Evolutionary conservation across 2,329 filamentous ascomycete species (phyloP).

Genomic region (Alternaria longipes): DNA sequence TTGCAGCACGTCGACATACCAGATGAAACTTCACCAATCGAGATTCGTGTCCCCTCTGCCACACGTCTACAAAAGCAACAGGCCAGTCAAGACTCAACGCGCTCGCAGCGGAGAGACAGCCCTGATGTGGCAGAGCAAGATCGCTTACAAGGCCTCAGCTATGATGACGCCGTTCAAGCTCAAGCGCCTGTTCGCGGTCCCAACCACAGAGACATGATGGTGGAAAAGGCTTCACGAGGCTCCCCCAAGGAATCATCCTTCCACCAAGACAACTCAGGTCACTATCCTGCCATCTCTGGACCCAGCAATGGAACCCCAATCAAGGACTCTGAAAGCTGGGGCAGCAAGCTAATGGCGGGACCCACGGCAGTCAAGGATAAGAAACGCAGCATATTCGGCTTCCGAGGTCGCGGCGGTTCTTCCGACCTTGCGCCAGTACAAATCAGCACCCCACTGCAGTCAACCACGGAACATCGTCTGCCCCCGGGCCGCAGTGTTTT

Average conservation of each 20-base stretch:
- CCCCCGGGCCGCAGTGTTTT: conserved; percentile 72
- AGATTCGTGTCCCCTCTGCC: conserved; percentile 55
- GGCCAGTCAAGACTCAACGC: conserved; percentile 39
- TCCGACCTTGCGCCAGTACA: conserved; percentile 65
- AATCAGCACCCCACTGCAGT: conserved; percentile 27
- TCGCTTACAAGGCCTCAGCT: conserved; percentile 61
- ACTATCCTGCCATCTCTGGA: conserved; percentile 72
- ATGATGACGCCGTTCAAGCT: conserved; percentile 65
- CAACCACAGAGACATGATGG: conserved; percentile 40
- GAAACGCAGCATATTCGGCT: conserved; percentile 75
- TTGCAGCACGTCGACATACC: conserved; percentile 87
- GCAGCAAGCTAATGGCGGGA: conserved; percentile 66
- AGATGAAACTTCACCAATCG: conserved; percentile 48
- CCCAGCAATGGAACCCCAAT: conserved; percentile 87
- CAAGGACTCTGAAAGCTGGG: conserved; percentile 83
- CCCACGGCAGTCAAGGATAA: conserved; percentile 75
- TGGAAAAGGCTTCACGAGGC: conserved; percentile 27
- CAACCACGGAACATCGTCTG: conserved; percentile 35
- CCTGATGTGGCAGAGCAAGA: conserved; percentile 48
- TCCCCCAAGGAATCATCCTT: conserved; percentile 50
- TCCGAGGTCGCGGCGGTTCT: conserved; percentile 72
- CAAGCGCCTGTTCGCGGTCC: conserved; percentile 65
- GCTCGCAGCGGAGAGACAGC: conserved; percentile 48
- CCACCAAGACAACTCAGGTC: conserved; percentile 37
- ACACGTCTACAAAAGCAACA: conserved; percentile 54